Percentiles rank a stretch among this genome's conserved stretches.
Conservation (phyloP, 768 basidiomycete genomes). For the Rhodosporidiobolus odoratus region DNA sequence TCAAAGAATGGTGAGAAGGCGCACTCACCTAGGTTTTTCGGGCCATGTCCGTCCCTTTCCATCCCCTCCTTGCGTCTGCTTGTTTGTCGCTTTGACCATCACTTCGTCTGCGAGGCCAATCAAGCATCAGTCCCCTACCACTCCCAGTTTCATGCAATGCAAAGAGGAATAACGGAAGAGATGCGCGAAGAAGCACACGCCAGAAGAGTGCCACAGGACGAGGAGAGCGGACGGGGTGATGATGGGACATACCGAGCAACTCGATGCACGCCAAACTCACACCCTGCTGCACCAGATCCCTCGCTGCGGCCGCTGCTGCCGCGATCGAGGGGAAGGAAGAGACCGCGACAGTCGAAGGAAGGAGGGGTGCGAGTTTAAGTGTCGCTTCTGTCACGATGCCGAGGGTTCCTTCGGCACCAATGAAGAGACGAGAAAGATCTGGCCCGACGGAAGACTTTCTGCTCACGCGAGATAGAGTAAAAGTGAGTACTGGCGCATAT, state of each 20-base stretch:
- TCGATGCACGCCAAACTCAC: slow-evolving; percentile 78
- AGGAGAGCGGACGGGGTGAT: too few species aligned
- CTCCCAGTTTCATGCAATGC: background rate
- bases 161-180: background rate
- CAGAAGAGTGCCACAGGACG: too few species aligned
- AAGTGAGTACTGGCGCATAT: too few species aligned
- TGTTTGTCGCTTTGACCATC: slow-evolving; percentile 36
- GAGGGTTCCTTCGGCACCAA: slow-evolving; percentile 58
- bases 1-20: background rate
- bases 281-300: slow-evolving; percentile 72
- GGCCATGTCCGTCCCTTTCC: slow-evolving; percentile 19
- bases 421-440: slow-evolving; percentile 50
- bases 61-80: slow-evolving; percentile 2
- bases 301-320: slow-evolving; percentile 72
- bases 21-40: slow-evolving; percentile 46
- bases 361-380: slow-evolving; percentile 67
- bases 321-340: slow-evolving; percentile 77
- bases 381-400: slow-evolving; percentile 91
- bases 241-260: slow-evolving; percentile 51
- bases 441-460: slow-evolving; percentile 83
- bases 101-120: slow-evolving; percentile 54
- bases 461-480: too few species aligned
- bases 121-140: background rate
- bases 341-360: slow-evolving; percentile 81
- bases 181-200: background rate